phyloP scores from a whole-genome alignment of 148 eudicot species.

The Rhododendron molle region DNA sequence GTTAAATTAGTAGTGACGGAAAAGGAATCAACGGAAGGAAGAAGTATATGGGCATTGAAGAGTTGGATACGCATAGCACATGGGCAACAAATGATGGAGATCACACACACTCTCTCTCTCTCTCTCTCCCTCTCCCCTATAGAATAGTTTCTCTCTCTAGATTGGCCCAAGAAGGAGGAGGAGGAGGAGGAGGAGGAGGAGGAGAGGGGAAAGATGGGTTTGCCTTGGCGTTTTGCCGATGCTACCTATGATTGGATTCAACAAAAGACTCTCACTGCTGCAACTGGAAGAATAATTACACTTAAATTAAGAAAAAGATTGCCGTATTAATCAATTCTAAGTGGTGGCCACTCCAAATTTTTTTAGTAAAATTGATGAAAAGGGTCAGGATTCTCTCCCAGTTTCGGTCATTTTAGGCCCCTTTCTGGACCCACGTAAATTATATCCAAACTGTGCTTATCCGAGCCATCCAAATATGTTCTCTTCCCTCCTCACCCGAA shows the following conservation, averaged over 20 bases:
- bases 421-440: no score
- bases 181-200: not conserved
- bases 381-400: no score
- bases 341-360: no score
- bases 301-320: not conserved
- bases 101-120: not conserved
- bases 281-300: not conserved
- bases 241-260: not conserved
- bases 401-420: no score
- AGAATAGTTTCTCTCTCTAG: not conserved
- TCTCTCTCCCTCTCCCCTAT: not conserved
- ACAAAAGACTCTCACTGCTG: not conserved
- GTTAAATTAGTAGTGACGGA: not conserved
- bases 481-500: no score
- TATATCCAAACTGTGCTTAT: no score
- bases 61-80: slow-evolving; percentile 17
- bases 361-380: no score
- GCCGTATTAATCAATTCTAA: not conserved
- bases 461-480: no score
- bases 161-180: not conserved
- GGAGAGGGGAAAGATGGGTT: not conserved
- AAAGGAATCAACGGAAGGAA: slow-evolving; percentile 1
- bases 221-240: not conserved
- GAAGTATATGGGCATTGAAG: slow-evolving; percentile 22
- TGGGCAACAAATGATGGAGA: not conserved